Evolutionary conservation across 2,329 filamentous ascomycete species (phyloP).

Genomic region (Cryphonectria carpinicola): DNA sequence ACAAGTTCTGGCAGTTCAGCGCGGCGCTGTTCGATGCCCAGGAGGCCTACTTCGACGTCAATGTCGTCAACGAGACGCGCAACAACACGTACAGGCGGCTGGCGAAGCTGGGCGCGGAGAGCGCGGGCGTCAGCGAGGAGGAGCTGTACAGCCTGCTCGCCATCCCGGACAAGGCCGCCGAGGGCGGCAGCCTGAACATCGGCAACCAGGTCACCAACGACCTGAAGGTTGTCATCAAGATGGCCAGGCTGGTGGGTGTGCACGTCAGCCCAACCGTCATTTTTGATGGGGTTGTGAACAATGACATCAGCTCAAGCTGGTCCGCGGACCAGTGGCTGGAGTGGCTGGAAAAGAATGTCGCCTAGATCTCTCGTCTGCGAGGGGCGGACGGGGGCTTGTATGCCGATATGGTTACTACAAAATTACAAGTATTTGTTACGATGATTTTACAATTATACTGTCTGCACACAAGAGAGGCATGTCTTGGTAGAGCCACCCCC

Average conservation of each 20-base stretch:
- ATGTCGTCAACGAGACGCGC: slow-evolving; percentile 79
- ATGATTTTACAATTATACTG: neutral
- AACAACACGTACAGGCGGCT: slow-evolving; percentile 84
- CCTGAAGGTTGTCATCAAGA: slow-evolving; percentile 82
- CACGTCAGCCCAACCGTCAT: slow-evolving; percentile 92
- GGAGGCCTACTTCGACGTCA: slow-evolving; percentile 80
- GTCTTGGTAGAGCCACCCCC: neutral
- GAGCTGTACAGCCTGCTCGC: slow-evolving; percentile 70
- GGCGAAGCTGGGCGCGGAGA: slow-evolving; percentile 68
- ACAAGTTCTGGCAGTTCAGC: slow-evolving; percentile 81
- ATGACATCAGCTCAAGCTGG: slow-evolving; percentile 79
- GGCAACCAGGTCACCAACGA: slow-evolving; percentile 86
- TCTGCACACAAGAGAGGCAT: neutral
- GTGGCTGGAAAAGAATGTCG: slow-evolving; percentile 68
- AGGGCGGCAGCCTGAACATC: slow-evolving; percentile 71
- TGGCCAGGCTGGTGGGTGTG: slow-evolving; percentile 75
- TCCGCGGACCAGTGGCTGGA: slow-evolving; percentile 81
- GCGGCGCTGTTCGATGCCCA: slow-evolving; percentile 68
- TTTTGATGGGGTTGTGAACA: slow-evolving; percentile 83
- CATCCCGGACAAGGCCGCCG: slow-evolving; percentile 68
- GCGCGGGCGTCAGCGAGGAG: slow-evolving; percentile 72
- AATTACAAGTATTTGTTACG: neutral
- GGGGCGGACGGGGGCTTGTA: neutral
- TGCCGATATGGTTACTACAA: neutral
- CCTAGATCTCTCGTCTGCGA: slow-evolving; percentile 34